Conservation (phyloP, 345 rosid species). For the Ceriops zippeliana region DNA sequence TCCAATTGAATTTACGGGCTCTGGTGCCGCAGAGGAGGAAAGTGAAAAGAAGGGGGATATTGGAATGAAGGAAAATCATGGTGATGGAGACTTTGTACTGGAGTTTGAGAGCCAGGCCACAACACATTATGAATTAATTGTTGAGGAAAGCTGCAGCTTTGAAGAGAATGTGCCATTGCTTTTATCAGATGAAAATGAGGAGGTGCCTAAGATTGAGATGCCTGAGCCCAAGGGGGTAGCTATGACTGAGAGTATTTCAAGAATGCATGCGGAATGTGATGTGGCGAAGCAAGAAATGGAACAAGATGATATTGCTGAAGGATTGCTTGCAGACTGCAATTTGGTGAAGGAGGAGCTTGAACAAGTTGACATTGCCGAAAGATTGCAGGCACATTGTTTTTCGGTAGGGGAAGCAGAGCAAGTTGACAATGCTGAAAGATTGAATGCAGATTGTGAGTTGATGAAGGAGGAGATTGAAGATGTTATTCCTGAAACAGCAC, state of each 20-base stretch:
- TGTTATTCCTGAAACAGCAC: constrained; percentile 16
- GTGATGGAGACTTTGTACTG: constrained; percentile 63
- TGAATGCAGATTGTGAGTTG: too few species aligned
- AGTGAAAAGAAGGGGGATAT: constrained; percentile 33
- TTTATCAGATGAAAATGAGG: constrained; percentile 27
- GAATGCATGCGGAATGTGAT: constrained; percentile 5
- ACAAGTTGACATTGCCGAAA: constrained; percentile 20
- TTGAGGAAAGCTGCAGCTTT: constrained; percentile 23
- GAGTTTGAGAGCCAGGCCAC: constrained; percentile 47
- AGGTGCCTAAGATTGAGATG: constrained; percentile 16
- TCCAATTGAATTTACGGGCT: constrained; percentile 53
- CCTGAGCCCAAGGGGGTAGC: constrained; percentile 20
- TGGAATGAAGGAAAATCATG: constrained; percentile 40
- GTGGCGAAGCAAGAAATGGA: background rate
- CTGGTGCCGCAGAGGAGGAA: constrained; percentile 6
- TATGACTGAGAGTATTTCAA: constrained; percentile 20
- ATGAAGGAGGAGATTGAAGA: too few species aligned
- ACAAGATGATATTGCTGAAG: background rate
- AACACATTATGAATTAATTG: constrained; percentile 30
- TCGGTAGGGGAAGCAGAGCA: too few species aligned
- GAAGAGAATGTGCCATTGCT: constrained; percentile 22
- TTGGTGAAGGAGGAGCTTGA: constrained; percentile 20
- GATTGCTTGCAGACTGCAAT: background rate
- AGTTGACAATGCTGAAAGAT: too few species aligned
- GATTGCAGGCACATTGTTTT: too few species aligned